These are phyloP conservation scores for Oryza meyeriana DNA, from an alignment of 176 grass and related monocot genomes.

Conservation along the genomic window DNA sequence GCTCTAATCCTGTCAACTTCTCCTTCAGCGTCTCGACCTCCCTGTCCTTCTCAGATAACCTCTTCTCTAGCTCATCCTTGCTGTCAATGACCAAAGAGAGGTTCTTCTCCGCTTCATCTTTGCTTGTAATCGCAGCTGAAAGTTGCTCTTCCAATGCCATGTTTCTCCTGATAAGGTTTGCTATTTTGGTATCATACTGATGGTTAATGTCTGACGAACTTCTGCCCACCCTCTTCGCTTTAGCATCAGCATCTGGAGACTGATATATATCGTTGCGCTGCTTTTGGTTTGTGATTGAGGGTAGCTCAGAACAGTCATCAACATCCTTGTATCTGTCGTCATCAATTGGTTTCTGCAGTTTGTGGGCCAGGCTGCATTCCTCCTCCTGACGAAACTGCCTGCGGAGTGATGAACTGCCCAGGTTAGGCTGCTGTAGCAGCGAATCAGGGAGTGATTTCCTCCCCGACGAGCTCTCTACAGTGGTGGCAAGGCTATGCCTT, in stretches of 20 bases:
- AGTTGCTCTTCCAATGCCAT: slow-evolving; percentile 58
- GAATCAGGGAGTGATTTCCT: slow-evolving; percentile 80
- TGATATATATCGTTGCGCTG: background rate
- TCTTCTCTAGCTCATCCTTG: slow-evolving; percentile 67
- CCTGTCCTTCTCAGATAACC: slow-evolving; percentile 58
- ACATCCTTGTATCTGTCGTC: slow-evolving; percentile 65
- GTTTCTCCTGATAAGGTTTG: slow-evolving; percentile 55
- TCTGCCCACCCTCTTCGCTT: slow-evolving; percentile 39
- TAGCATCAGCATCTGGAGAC: slow-evolving; percentile 47
- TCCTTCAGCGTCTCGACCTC: slow-evolving; percentile 68
- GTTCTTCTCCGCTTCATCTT: slow-evolving; percentile 69
- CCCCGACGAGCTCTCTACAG: slow-evolving; percentile 57
- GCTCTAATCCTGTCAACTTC: slow-evolving; percentile 65
- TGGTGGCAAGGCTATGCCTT: slow-evolving; percentile 59
- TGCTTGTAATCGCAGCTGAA: slow-evolving; percentile 43
- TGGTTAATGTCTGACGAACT: slow-evolving; percentile 63
- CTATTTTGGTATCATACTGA: slow-evolving; percentile 58
- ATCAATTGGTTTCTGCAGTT: slow-evolving; percentile 74
- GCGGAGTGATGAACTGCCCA: slow-evolving; percentile 57
- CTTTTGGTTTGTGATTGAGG: slow-evolving; percentile 36
- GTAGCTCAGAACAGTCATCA: slow-evolving; percentile 41
- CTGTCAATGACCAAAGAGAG: slow-evolving; percentile 62
- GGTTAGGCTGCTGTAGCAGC: slow-evolving; percentile 44
- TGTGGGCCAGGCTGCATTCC: slow-evolving; percentile 71
- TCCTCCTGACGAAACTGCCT: slow-evolving; percentile 81